Conservation (phyloP, 371 early-diverging fungal species). For the Lichtheimia hyalospora region DNA sequence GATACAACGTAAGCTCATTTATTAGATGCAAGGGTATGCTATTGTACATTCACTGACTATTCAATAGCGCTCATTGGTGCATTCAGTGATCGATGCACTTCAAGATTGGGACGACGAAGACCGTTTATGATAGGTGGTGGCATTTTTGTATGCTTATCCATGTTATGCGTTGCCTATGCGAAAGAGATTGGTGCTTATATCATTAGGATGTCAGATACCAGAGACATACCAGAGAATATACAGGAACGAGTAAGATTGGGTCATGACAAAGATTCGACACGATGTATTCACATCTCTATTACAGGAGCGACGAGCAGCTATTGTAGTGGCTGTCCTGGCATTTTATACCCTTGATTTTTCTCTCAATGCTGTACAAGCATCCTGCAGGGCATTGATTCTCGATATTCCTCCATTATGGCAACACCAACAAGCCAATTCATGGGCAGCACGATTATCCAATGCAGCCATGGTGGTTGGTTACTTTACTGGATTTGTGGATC, state of each 20-base stretch:
- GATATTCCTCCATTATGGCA: conserved; percentile 70
- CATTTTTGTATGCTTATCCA: conserved; percentile 52
- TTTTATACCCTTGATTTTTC: conserved; percentile 82
- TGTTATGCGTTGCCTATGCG: conserved; percentile 66
- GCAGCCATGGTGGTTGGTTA: conserved; percentile 74
- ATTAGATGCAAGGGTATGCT: conserved; percentile 7
- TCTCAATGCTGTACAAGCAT: conserved; percentile 72
- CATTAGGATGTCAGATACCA: neutral
- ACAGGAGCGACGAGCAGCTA: conserved; percentile 42
- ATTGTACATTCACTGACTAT: neutral
- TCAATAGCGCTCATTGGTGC: conserved; percentile 48
- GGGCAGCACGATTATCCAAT: conserved; percentile 74
- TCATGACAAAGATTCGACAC: conserved; percentile 7
- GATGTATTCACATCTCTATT: neutral
- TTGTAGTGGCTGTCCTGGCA: conserved; percentile 60
- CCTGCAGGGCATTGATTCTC: conserved; percentile 73
- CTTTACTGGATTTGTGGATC: conserved; percentile 61
- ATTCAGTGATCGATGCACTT: conserved; percentile 57
- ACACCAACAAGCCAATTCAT: conserved; percentile 72
- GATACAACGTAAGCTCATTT: conserved; percentile 11
- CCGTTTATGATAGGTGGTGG: conserved; percentile 60
- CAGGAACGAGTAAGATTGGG: conserved; percentile 14
- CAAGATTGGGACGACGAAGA: conserved; percentile 52
- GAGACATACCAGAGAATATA: conserved; percentile 4
- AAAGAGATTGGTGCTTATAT: conserved; percentile 41